These are phyloP conservation scores for Colletotrichum godetiae DNA, from an alignment of 2,329 filamentous ascomycete species.

Conservation along the genomic window DNA sequence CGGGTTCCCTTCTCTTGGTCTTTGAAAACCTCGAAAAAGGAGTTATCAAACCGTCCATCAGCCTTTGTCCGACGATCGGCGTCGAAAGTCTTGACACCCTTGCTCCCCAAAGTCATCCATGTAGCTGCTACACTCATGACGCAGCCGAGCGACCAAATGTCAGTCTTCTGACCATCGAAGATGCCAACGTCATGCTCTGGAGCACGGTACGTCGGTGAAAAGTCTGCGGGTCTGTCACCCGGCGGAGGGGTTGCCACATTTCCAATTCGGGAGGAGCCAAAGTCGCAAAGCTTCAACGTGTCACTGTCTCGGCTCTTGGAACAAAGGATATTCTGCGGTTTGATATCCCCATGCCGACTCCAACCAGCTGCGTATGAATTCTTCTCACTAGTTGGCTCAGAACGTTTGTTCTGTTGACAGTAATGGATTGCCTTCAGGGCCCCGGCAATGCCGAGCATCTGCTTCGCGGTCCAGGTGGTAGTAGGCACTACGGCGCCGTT, in stretches of 20 bases:
- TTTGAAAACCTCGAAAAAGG: not conserved
- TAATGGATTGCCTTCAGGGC: not conserved
- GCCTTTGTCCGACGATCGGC: not conserved
- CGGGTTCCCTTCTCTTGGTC: not conserved
- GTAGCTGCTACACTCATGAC: slow-evolving; percentile 22
- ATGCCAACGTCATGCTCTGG: slow-evolving; percentile 1
- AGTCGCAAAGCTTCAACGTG: too few relatives aligned
- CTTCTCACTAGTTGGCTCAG: too few relatives aligned
- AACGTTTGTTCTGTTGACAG: too few relatives aligned
- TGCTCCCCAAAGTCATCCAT: slow-evolving; percentile 3
- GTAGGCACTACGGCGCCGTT: too few relatives aligned
- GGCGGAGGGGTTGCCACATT: too few relatives aligned
- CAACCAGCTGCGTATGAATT: too few relatives aligned
- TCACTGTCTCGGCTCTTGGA: too few relatives aligned
- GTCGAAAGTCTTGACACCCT: not conserved
- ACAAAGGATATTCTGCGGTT: too few relatives aligned
- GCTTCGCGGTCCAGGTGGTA: not conserved
- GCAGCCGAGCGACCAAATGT: slow-evolving; percentile 11
- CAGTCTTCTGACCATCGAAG: slow-evolving; percentile 2
- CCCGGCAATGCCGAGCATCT: not conserved
- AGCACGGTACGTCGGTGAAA: slow-evolving; percentile 15
- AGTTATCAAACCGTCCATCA: not conserved
- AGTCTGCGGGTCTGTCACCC: not conserved
- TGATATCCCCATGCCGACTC: too few relatives aligned
- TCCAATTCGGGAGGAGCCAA: too few relatives aligned